Evolutionary conservation across 371 early-diverging fungal genomes (phyloP).

Genomic region (Apophysomyces ossiformis): DNA sequence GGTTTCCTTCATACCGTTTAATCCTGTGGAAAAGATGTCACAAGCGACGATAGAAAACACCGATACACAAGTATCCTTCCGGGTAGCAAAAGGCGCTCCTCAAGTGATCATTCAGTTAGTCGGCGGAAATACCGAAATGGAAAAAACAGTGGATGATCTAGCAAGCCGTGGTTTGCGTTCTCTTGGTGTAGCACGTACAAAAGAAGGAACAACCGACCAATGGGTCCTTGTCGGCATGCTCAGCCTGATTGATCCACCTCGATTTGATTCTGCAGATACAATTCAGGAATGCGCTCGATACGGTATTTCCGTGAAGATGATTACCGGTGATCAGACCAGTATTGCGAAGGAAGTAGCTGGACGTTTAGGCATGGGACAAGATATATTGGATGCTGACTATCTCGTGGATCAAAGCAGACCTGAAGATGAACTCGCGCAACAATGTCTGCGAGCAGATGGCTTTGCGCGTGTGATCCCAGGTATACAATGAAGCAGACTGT

Average conservation of each 20-base stretch:
- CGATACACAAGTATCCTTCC: conserved; percentile 68
- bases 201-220: conserved; percentile 63
- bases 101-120: conserved; percentile 87
- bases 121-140: conserved; percentile 80
- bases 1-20: conserved; percentile 88
- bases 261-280: conserved; percentile 68
- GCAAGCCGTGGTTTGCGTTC: conserved; percentile 84
- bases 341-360: conserved; percentile 84
- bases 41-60: conserved; percentile 80
- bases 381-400: conserved; percentile 71
- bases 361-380: conserved; percentile 69
- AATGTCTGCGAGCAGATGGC: conserved; percentile 74
- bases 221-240: conserved; percentile 77
- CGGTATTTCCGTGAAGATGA: conserved; percentile 81
- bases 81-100: conserved; percentile 94
- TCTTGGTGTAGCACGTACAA: conserved; percentile 84
- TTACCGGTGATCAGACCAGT: conserved; percentile 82
- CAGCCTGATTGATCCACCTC: conserved; percentile 88
- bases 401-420: conserved; percentile 68
- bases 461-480: conserved; percentile 76
- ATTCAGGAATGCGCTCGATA: conserved; percentile 66
- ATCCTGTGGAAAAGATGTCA: conserved; percentile 90
- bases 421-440: conserved; percentile 57
- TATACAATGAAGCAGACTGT: conserved; percentile 5
- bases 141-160: conserved; percentile 76